Conservation (phyloP, 768 basidiomycete genomes). For the Coprinopsis strossmayeri region DNA sequence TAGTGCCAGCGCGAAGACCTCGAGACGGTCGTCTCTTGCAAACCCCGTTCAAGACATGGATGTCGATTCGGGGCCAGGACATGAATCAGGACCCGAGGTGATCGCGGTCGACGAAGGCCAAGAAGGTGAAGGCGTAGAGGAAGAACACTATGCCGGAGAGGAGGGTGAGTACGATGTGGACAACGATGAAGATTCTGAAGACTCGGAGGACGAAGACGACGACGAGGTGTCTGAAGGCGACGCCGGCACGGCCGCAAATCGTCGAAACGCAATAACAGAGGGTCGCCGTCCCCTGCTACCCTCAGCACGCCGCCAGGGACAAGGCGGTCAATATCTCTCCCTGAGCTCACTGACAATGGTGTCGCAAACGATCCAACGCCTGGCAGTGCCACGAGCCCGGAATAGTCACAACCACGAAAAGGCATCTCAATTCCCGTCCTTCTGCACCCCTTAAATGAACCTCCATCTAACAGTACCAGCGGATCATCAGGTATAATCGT, state of each 20-base stretch:
- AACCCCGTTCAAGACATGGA: constrained; percentile 7
- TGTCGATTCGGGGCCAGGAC: neutral
- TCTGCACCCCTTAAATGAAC: neutral
- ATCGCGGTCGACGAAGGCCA: constrained; percentile 12
- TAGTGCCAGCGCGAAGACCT: constrained; percentile 3
- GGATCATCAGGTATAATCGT: neutral
- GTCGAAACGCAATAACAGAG: neutral
- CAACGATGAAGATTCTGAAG: constrained; percentile 15
- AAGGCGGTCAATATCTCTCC: neutral
- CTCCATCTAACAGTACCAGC: too few species aligned
- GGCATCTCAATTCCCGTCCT: constrained; percentile 1
- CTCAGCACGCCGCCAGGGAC: neutral
- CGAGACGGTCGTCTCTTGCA: constrained; percentile 3
- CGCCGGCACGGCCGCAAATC: too few species aligned
- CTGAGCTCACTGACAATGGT: constrained; percentile 1
- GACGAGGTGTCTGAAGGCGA: constrained; percentile 15
- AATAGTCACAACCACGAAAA: neutral
- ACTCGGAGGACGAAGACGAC: constrained; percentile 10
- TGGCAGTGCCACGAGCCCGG: neutral
- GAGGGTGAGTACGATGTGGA: constrained; percentile 15
- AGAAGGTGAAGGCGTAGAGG: constrained; percentile 10
- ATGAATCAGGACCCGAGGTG: constrained; percentile 3
- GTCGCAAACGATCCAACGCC: neutral
- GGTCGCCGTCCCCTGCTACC: neutral
- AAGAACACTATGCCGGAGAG: constrained; percentile 2